Conservation (phyloP, 129 eudicot genomes). For the Flaveria ramosissima region DNA sequence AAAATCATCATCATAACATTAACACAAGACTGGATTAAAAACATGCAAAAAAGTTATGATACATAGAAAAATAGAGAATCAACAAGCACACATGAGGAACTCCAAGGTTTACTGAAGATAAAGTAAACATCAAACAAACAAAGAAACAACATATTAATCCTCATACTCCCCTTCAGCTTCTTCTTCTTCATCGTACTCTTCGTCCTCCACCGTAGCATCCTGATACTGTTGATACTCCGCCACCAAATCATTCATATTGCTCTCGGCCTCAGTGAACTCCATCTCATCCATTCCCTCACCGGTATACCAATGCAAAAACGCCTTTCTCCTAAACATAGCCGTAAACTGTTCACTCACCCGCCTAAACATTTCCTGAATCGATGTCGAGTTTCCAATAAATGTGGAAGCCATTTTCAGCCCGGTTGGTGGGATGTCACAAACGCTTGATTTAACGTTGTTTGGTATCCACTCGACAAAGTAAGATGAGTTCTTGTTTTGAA, state of each 20-base stretch:
- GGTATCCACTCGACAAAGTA: constrained; percentile 21
- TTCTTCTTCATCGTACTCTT: constrained; percentile 7
- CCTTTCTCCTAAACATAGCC: neutral
- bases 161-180: constrained; percentile 5
- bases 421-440: constrained; percentile 14
- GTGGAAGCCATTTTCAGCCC: constrained; percentile 16
- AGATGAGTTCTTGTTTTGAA: constrained; percentile 18
- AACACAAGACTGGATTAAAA: too few relatives aligned
- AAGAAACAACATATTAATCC: constrained; percentile 11
- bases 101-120: neutral
- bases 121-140: neutral
- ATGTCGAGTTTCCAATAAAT: constrained; percentile 17
- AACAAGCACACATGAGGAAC: constrained; percentile 2
- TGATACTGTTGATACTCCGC: constrained; percentile 13
- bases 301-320: constrained; percentile 16
- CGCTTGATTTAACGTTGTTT: constrained; percentile 13
- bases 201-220: constrained; percentile 9
- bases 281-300: constrained; percentile 19
- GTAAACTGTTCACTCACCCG: constrained; percentile 9
- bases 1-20: too few relatives aligned
- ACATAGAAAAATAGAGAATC: neutral
- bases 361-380: constrained; percentile 15
- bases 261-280: constrained; percentile 18
- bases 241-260: constrained; percentile 16
- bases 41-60: neutral